Evolutionary conservation across 176 grass and related monocot genomes (phyloP).

Genomic region (Tillandsia leiboldiana): DNA sequence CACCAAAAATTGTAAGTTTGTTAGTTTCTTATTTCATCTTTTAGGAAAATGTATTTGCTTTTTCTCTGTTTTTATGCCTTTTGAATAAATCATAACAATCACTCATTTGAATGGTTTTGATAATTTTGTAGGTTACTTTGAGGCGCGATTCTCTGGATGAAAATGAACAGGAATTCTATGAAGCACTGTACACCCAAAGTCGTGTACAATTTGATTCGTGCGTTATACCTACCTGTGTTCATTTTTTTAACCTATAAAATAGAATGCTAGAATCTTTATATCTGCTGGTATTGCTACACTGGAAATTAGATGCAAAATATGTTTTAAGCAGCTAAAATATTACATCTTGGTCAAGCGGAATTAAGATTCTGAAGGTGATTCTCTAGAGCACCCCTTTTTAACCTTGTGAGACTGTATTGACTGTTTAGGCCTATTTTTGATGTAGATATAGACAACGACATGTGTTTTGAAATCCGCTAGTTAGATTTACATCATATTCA

Average conservation of each 20-base stretch:
- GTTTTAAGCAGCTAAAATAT: not conserved
- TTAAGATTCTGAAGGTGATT: no score
- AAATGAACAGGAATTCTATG: slow-evolving; percentile 87
- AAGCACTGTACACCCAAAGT: slow-evolving; percentile 93
- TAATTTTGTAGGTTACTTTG: slow-evolving; percentile 57
- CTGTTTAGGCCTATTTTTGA: no score
- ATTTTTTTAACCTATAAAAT: not conserved
- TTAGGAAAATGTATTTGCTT: not conserved
- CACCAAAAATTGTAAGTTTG: slow-evolving; percentile 66
- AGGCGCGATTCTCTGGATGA: slow-evolving; percentile 75
- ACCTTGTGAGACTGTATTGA: no score
- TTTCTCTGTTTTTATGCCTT: not conserved
- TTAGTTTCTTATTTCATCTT: slow-evolving; percentile 7
- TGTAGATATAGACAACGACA: no score
- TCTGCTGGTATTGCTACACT: not conserved
- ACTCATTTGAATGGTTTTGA: not conserved
- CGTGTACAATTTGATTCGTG: slow-evolving; percentile 87
- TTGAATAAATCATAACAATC: not conserved
- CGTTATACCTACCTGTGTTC: slow-evolving; percentile 15
- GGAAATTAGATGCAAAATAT: slow-evolving; percentile 13
- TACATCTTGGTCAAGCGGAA: no score
- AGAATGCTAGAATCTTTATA: no score
- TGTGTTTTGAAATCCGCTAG: no score
- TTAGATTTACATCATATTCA: not conserved
- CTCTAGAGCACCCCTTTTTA: no score